Base-by-base conservation (phyloP, 192 early-diverging fungal species). In the Coemansia pectinata region DNA sequence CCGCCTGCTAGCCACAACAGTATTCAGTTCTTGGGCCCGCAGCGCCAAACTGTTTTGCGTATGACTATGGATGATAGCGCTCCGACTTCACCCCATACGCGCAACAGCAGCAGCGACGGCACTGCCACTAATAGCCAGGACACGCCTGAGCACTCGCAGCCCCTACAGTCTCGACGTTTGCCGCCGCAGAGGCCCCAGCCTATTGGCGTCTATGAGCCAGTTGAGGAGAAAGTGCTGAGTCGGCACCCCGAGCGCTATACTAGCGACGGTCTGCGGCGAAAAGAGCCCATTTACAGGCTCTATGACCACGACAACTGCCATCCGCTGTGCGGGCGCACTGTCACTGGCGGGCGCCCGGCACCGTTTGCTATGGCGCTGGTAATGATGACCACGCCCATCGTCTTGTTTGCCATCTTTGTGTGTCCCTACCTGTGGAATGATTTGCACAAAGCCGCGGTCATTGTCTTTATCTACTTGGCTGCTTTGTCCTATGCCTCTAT, bases 391-490 rank as follows among this genome's bases (percentile, higher is more conserved):
- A 65, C 83, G 14, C 91, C 91, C 8, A 84, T 86, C 21, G 78
- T 79, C 1, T 67, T 91, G 7, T 93, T 93, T 67, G 65, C 83
- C 42, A 73, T 86, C 25, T 90, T 71, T 74, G 91, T 89, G 44
- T 89, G 88, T 64, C 87, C 90, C 44, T 91, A 85, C 68, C 55
- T 91, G 63, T 93, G 89, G 88, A 45, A 61, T 41, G 64, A 88
- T 48, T 40, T 91, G 21, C 77, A 79, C 70, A 88, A 88, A 17
- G 88, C 85, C 21, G 65, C 85, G 3, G 89, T 90, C 14, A 87
- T 91, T 75, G 67, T 93, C 19, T 91, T 91, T 70, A 81, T 77
- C 2, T 93, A 93, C 52, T 41, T 91, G 47, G 83, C 89, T 21
- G 77, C 88, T 1, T 72, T 91, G 45, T 71, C 88, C 7, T 67